Base-by-base conservation (phyloP, 1,139 yeast species). In the Kodamaea plutei region DNA sequence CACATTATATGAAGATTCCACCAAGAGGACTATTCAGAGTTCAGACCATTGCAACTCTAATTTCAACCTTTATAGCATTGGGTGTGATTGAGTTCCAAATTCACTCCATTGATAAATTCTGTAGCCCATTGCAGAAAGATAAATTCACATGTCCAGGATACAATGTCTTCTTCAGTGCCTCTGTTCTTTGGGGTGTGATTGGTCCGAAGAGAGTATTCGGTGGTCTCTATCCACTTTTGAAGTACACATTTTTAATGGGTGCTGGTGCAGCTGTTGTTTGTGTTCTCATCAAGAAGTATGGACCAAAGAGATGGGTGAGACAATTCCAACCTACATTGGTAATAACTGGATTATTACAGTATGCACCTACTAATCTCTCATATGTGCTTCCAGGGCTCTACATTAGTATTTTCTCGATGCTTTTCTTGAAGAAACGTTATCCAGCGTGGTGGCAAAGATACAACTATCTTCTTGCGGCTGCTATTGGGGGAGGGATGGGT, bases 21-120 rank as follows among this genome's bases (percentile, higher is more conserved):
- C 84, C 84, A 25, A 57, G 77, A 39, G 73, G 84, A 0, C 51
- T 78, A 37, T 78, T 77, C 59, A 63, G 82, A 43, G 69, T 72
- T 17, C 84, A 78, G 54, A 45, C 76, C 37, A 39, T 75, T 18
- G 67, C 78, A 13, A 56, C 62, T 3, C 30, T 64, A 11, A 36
- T 70, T 31, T 62, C 61, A 40, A 57, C 67, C 2, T 63, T 79
- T 37, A 70, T 76, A 9, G 59, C 69, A 30, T 54, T 77, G 25
- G 83, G 73, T 14, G 71, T 76, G 7, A 47, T 73, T 22, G 68
- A 71, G 48, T 79, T 78, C 73, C 69, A 69, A 45, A 51, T 76
- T 16, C 52, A 58, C 20, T 62, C 63, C 36, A 57, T 75, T 36
- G 50, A 56, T n/a, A 70, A 64, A 30, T 57, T 72, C 41, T 79